phyloP scores from a whole-genome alignment of 1,139 yeast species.

The Scheffersomyces insectosa region DNA sequence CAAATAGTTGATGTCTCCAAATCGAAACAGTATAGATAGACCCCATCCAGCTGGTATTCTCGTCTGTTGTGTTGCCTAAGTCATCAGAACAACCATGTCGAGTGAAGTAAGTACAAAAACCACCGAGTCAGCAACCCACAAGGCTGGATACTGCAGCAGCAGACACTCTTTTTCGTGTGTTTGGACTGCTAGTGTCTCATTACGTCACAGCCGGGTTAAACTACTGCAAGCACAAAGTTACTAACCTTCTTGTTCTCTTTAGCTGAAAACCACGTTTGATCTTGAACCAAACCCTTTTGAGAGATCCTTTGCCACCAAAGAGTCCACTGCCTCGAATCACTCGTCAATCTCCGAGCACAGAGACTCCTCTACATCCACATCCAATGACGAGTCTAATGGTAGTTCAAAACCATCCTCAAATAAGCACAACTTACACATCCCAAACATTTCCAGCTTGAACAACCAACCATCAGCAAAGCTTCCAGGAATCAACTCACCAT shows the following conservation, averaged over 20 bases:
- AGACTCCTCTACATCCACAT: conserved; percentile 16
- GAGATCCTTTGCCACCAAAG: conserved; percentile 76
- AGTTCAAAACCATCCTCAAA: conserved; percentile 12
- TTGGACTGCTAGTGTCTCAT: too few relatives aligned
- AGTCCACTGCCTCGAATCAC: not conserved
- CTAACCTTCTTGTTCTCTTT: too few relatives aligned
- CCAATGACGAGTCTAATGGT: conserved; percentile 1
- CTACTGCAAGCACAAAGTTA: too few relatives aligned
- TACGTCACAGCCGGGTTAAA: too few relatives aligned
- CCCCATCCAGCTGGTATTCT: too few relatives aligned
- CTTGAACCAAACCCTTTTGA: conserved; percentile 96
- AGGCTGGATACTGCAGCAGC: too few relatives aligned
- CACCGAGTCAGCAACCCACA: too few relatives aligned
- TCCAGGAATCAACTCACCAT: conserved; percentile 53
- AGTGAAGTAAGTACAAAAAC: too few relatives aligned
- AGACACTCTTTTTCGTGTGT: too few relatives aligned
- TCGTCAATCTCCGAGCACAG: not conserved
- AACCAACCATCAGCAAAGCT: conserved; percentile 22
- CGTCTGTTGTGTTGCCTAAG: too few relatives aligned
- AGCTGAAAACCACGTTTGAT: conserved; percentile 59
- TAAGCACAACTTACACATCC: conserved; percentile 25
- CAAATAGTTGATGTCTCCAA: not conserved
- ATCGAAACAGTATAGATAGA: too few relatives aligned
- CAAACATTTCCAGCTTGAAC: conserved; percentile 32
- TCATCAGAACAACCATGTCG: too few relatives aligned